Conservation (phyloP, 768 basidiomycete genomes). For the Boletus rubropictus region DNA sequence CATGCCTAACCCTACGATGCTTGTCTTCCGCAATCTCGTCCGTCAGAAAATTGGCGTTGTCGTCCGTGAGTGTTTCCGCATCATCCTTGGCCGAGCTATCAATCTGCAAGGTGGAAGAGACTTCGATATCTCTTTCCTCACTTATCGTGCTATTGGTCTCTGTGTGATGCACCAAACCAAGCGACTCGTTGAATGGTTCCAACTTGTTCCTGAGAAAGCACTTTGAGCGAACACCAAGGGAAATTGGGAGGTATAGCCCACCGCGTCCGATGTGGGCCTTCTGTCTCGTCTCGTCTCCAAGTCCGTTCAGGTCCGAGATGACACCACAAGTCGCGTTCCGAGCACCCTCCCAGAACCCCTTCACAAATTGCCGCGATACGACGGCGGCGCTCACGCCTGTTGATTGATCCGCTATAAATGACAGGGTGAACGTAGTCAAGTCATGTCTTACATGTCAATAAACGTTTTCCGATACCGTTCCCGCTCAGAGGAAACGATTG, state of each 20-base stretch:
- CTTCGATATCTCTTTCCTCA: conserved; percentile 37
- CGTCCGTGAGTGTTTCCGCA: conserved; percentile 9
- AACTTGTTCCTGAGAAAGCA: conserved; percentile 58
- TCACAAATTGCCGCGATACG: conserved; percentile 57
- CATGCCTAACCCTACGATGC: conserved; percentile 78
- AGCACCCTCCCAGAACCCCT: conserved; percentile 56
- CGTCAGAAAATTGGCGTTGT: conserved; percentile 42
- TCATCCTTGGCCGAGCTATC: conserved; percentile 16
- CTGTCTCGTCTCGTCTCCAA: conserved; percentile 89
- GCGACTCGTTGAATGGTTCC: conserved; percentile 51
- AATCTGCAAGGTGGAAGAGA: conserved; percentile 37
- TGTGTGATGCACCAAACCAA: conserved; percentile 30
- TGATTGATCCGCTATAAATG: not conserved
- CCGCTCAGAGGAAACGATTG: conserved; percentile 60
- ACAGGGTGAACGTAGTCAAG: not conserved
- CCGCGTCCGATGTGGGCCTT: conserved; percentile 85
- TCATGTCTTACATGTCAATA: conserved; percentile 56
- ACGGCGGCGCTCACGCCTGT: conserved; percentile 71
- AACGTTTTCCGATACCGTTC: conserved; percentile 67
- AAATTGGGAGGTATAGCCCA: conserved; percentile 26
- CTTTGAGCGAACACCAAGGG: not conserved
- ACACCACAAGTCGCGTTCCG: conserved; percentile 83
- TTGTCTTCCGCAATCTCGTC: conserved; percentile 87
- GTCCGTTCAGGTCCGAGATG: conserved; percentile 39
- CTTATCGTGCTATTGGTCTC: conserved; percentile 32